These are phyloP conservation scores for Echites panduratus DNA, from an alignment of 257 asterid species.

Conservation along the genomic window DNA sequence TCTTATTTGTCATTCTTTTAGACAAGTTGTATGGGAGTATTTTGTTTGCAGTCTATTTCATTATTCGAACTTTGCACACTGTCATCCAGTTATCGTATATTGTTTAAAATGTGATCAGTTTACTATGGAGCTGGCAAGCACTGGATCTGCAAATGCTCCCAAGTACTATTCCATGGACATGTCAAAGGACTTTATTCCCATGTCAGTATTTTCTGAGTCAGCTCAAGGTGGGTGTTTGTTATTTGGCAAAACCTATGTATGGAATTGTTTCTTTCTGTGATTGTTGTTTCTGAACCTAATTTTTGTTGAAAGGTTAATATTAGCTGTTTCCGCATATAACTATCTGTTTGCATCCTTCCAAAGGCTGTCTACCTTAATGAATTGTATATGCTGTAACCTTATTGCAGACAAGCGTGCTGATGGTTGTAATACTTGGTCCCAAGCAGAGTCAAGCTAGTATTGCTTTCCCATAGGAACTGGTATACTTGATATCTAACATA, in stretches of 20 bases:
- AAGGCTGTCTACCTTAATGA: not conserved
- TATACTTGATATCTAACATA: not conserved
- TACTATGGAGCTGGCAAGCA: slow-evolving; percentile 74
- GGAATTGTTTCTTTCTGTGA: not conserved
- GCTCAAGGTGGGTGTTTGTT: slow-evolving; percentile 47
- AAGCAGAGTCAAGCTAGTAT: too few relatives aligned
- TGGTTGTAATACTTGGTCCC: not conserved
- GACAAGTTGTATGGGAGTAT: slow-evolving; percentile 15
- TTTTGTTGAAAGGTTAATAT: not conserved
- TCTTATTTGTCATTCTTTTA: slow-evolving; percentile 17
- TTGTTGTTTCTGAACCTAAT: not conserved
- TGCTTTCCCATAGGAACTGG: not conserved
- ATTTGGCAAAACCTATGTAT: not conserved
- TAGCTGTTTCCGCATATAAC: not conserved
- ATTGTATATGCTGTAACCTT: not conserved
- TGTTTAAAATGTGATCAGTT: slow-evolving; percentile 46
- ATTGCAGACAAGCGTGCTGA: not conserved
- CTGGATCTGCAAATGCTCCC: slow-evolving; percentile 51
- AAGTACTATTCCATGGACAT: slow-evolving; percentile 69
- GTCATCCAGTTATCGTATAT: slow-evolving; percentile 18
- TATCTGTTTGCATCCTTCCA: not conserved
- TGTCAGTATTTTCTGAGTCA: slow-evolving; percentile 80
- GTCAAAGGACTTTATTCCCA: slow-evolving; percentile 82
- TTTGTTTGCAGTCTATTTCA: slow-evolving; percentile 11
- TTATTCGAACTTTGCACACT: not conserved